Evolutionary conservation across 129 eudicot genomes (phyloP), one percentile per base, ranked within the genome.

Genomic region (Centrapalus pauciflorus): DNA sequence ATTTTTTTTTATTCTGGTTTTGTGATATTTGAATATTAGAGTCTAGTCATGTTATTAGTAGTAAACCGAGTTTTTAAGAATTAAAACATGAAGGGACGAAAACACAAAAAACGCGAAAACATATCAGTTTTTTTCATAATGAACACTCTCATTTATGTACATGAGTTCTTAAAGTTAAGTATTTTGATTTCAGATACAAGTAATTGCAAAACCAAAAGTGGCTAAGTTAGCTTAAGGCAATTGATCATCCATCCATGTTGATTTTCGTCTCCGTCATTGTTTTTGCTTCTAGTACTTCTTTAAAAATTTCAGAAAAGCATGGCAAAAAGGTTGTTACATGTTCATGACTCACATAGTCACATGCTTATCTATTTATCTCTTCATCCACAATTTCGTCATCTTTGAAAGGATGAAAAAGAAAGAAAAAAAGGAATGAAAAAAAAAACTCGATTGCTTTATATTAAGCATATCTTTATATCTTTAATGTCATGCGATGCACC

Each of bases 291-390:
- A 12, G 0, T 56, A 13, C 9, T 1, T 19, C n/a, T n/a, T n/a
- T 58, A 29, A 30, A 3, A 30, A 7, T 3, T 0, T 19, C 7
- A 1, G 1, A 0, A 59, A 16, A n/a, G 17, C 7, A 9, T 33
- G 5, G 49, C 17, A 20, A 61, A 27, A 61, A 61, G 49, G 20
- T 61, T 19, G 60, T 49, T 66, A 50, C 61, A 33, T 34, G 50
- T 32, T 32, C 72, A 49, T 66, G 60, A 50, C 61, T 66, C 72
- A 51, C 28, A 25, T 27, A 13, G 28, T 48, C 9, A 11, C 13
- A 5, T 48, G 0, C 1, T 0, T 48, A 48, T 48, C 54, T 6
- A 21, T 48, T 17, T 35, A 32, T 65, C 59, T 30, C 16, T 29
- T 66, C 5, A 3, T 6, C 8, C 5, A 6, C 20, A 48, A 20